Evolutionary conservation across 1,284 basidiomycete species (phyloP), one percentile per base, ranked within the genome.

Genomic region (Papiliotrema laurentii): DNA sequence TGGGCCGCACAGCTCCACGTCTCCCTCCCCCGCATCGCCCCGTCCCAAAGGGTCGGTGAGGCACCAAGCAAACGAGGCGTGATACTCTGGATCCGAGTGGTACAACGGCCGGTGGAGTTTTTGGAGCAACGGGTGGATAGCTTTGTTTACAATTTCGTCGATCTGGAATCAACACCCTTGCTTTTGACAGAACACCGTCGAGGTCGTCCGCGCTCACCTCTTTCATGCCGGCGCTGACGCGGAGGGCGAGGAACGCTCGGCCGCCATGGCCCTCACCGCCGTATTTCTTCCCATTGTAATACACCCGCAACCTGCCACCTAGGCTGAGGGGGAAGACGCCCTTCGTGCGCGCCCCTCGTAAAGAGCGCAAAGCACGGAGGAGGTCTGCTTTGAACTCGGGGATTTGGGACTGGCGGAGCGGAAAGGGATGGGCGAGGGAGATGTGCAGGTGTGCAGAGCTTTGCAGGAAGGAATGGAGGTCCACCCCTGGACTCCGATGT

Each of bases 21-120:
- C n/a, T n/a, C n/a, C 41, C 5, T 18, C 34, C 14, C n/a, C 16
- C 11, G 22, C 25, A 36, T 35, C 40, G 18, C 38, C 3, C 21
- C n/a, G 22, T 21, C n/a, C 18, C 18, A 11, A 34, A 2, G 35
- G 34, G 16, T 44, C 45, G 42, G 53, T 36, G 19, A 71, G 51
- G 24, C 56, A 57, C 72, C 72, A 74, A 9, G 66, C 72, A 30
- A 74, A 59, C 3, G 66, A 69, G 11, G 72, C 55, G 43, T 74
- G 72, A 43, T 71, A 72, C 51, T 71, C 67, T 21, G 72, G 67
- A 22, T 65, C 48, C 10, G 51, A 43, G 45, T 71, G 69, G 47
- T 74, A 73, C 33, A 49, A 51, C 7, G 69, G 69, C 16, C 71
- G 48, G 47, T 70, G 69, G 10, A 60, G 39, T 1, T 49, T 48